Evolutionary conservation across 1,284 basidiomycete genomes (phyloP).

Genomic region (Tausonia pullulans): DNA sequence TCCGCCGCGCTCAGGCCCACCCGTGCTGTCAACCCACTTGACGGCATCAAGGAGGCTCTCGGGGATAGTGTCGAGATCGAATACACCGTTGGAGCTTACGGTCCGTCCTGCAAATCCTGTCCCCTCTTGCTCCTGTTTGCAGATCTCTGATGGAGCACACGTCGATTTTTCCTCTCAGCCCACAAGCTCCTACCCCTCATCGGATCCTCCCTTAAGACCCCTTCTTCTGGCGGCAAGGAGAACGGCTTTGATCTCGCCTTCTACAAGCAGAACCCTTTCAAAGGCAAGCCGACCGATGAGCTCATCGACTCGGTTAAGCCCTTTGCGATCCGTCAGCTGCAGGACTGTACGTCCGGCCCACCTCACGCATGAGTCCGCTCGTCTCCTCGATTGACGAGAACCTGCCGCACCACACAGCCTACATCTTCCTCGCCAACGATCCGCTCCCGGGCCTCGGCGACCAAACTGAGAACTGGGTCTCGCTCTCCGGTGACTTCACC

Average conservation of each 20-base stretch:
- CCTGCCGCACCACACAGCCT: not conserved
- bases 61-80: not conserved
- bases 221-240: not conserved
- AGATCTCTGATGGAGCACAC: no score
- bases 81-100: not conserved
- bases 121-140: no score
- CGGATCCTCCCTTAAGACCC: not conserved
- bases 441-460: not conserved
- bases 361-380: no score
- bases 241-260: not conserved
- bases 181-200: not conserved
- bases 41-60: constrained; percentile 46
- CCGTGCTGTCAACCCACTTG: constrained; percentile 58
- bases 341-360: no score
- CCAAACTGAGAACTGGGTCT: not conserved
- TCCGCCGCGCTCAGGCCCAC: constrained; percentile 59
- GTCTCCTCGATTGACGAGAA: no score
- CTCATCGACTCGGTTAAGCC: no score
- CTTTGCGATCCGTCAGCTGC: no score
- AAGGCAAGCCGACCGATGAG: no score
- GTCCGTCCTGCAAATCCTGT: not conserved
- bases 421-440: not conserved
- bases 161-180: not conserved
- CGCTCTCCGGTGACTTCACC: constrained; percentile 19
- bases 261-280: not conserved